Evolutionary conservation across 2,329 filamentous ascomycete genomes (phyloP).

Genomic region (Hymenoscyphus linearis): DNA sequence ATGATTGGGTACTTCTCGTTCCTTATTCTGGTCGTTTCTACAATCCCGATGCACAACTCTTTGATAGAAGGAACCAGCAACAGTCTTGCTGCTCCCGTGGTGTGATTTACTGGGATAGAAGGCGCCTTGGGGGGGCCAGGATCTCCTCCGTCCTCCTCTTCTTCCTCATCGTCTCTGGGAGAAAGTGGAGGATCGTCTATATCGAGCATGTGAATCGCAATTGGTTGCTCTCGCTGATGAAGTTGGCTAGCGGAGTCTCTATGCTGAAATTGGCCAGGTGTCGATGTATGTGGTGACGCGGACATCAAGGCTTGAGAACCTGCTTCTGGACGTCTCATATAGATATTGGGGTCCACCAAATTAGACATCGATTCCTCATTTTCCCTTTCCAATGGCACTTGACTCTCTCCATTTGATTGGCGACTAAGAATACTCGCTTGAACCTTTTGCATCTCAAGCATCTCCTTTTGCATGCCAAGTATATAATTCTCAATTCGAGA

Average conservation of each 20-base stretch:
- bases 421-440: neutral
- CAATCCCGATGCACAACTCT: constrained; percentile 45
- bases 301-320: neutral
- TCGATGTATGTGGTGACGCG: constrained; percentile 21
- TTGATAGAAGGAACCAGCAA: constrained; percentile 67
- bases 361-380: neutral
- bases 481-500: constrained; percentile 20
- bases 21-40: constrained; percentile 46
- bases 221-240: neutral
- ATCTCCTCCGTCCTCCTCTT: constrained; percentile 38
- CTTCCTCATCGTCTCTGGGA: constrained; percentile 41
- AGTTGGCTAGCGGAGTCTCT: neutral
- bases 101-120: constrained; percentile 78
- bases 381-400: constrained; percentile 5
- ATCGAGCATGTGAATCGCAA: neutral
- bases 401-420: neutral
- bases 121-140: constrained; percentile 54
- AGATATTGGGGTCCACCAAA: neutral
- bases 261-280: constrained; percentile 8
- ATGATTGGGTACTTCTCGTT: constrained; percentile 70
- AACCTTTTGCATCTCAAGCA: neutral
- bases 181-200: neutral
- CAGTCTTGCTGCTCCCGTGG: constrained; percentile 80
- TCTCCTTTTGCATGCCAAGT: neutral
- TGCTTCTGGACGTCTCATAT: neutral